Base-by-base conservation (phyloP, 2,329 filamentous ascomycete genomes). In the Arthrinium puccinioides region DNA sequence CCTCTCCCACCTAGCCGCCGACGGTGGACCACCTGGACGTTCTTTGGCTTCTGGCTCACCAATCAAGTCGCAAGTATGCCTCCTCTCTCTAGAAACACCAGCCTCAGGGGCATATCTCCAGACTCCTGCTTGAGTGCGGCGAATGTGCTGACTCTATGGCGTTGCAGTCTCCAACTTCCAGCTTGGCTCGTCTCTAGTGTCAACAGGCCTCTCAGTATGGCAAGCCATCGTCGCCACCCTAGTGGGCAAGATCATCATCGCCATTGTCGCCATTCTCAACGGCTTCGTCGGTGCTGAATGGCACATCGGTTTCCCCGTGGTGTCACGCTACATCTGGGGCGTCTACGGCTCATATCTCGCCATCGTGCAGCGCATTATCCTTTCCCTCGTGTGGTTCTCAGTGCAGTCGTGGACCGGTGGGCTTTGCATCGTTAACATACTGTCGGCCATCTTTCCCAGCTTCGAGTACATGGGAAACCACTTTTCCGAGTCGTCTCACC, bases 271-370 rank as follows among this genome's bases (percentile, higher is more conserved):
- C 20, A 15, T 33, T 15, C 31, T 33, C 31, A 33, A 33, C 5
- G 87, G 86, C 46, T 79, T 87, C 34, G 89, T 94, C 34, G 89
- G 88, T 40, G 85, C 87, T 8, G 77, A 75, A 14, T 95, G 95
- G 58, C 87, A 95, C 57, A 86, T 95, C 45, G 84, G 85, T 2
- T 95, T 95, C 56, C 87, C 89, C 1, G 85, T 95, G 24, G 80
- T 84, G 20, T 23, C 20, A n/a, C 31, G 31, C 9, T 23, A 15
- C 20, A 21, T 33, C 1, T 33, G 31, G 31, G 31, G 31, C 31
- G 31, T 33, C 4, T 33, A 33, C 31, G 31, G 31, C 21, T 21
- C 21, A 11, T 33, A 24, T 11, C 13, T 24, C 20, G 24, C 24
- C n/a, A 20, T 33, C 20, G 13, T 33, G 14, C 31, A 33, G 21